Base-by-base conservation (phyloP, 345 rosid species). In the Isatis tinctoria region DNA sequence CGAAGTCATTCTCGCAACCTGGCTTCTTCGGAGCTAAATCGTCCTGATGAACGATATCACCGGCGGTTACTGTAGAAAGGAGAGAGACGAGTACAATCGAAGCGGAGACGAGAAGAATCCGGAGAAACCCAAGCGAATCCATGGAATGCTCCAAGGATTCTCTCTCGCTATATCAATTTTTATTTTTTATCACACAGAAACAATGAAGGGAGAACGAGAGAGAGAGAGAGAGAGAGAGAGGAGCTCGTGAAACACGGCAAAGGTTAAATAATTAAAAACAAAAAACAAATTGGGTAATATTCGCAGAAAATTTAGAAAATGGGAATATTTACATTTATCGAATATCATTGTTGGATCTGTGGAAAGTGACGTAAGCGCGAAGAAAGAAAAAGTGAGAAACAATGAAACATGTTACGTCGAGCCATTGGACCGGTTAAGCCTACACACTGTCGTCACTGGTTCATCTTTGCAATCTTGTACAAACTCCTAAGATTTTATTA, bases 1-100 rank as follows among this genome's bases (percentile, higher is more conserved):
- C 90, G 78, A 95, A 95, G 82, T 95, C 94, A 80, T 95, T 95
- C 67, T 85, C 96, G 72, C 99, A 95, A n/a, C 99, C 97, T 16
- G 99, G 98, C 84, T 89, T 89, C 88, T 92, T 92, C 11, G 99
- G 99, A 77, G 97, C 88, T 64, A 44, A 77, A 72, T 89, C 83
- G 71, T 95, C 98, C n/a, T 87, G 91, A 64, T 95, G 97, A 28
- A 92, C 97, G 33, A 92, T 92, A 77, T 92, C 99, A 16, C 99
- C 96, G 48, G 98, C 94, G 14, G 67, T 45, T 30, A 83, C 97
- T 2, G 84, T 53, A 76, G 73, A 83, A 2, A 83, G 80, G 26
- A 22, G 67, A 82, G 70, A 79, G 65, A 72, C 49, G 67, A 95
- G 82, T 54, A 76, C 82, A 80, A 92, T 78, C 79, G 84, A 65